Evolutionary conservation across 495 filamentous ascomycete genomes (phyloP).

Genomic region (Penicillium diatomitis): DNA sequence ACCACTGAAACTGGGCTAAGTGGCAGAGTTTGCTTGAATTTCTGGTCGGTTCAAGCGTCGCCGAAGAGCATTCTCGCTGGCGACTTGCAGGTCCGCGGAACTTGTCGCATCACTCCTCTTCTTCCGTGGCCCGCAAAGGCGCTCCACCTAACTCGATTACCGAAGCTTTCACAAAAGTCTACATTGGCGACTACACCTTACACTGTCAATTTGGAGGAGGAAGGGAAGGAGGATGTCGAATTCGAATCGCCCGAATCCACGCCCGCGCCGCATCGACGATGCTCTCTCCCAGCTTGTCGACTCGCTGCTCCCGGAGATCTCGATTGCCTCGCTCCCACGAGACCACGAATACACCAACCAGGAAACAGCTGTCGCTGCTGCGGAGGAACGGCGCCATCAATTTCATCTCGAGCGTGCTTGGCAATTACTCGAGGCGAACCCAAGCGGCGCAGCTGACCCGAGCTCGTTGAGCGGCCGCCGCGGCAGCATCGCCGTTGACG

Average conservation of each 20-base stretch:
- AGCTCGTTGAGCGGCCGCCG: conserved; percentile 23
- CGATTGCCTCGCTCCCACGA: conserved; percentile 23
- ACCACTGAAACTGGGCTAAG: too few relatives aligned
- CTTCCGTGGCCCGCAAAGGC: too few relatives aligned
- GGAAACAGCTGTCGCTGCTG: conserved; percentile 33
- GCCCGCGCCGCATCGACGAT: conserved; percentile 44
- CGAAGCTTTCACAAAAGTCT: neutral
- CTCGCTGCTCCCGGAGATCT: conserved; percentile 34
- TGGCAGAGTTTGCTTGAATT: too few relatives aligned
- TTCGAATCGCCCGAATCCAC: conserved; percentile 22
- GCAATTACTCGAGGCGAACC: conserved; percentile 28
- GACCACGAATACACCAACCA: conserved; percentile 31
- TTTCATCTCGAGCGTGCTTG: conserved; percentile 36
- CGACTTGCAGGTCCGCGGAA: too few relatives aligned
- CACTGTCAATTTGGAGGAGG: conserved; percentile 5
- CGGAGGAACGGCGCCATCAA: conserved; percentile 38
- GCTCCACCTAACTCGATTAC: conserved; percentile 3
- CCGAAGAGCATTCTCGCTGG: too few relatives aligned
- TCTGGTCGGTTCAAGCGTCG: too few relatives aligned
- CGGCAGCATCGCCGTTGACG: conserved; percentile 31
- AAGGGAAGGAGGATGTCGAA: conserved; percentile 25
- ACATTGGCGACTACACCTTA: conserved; percentile 3
- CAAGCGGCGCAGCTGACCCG: conserved; percentile 18
- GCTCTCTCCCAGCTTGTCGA: conserved; percentile 48
- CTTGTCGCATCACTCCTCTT: too few relatives aligned